phyloP scores from a whole-genome alignment of 768 basidiomycete species.

The Hericium coralloides region DNA sequence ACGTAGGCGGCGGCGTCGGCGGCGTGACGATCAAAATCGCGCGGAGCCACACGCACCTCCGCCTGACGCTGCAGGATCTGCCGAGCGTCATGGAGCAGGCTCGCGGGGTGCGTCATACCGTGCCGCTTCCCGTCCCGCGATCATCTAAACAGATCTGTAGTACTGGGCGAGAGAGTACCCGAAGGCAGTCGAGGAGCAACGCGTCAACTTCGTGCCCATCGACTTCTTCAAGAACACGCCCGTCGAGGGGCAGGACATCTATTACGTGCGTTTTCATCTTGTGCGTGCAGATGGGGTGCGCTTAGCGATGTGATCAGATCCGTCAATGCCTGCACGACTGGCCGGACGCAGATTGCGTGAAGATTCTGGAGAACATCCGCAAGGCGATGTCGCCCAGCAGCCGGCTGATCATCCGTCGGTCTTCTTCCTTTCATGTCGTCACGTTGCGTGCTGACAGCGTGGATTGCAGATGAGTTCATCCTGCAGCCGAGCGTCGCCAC shows the following conservation, averaged over 20 bases:
- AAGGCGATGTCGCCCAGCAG: conserved; percentile 27
- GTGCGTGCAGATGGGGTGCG: not conserved
- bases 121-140: not conserved
- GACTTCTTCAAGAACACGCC: conserved; percentile 33
- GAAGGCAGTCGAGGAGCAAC: conserved; percentile 25
- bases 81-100: conserved; percentile 24
- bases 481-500: conserved; percentile 13
- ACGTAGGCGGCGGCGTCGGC: conserved; percentile 26
- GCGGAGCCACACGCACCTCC: conserved; percentile 18
- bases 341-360: conserved; percentile 27
- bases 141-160: not conserved
- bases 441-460: not conserved
- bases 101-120: conserved; percentile 8
- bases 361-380: conserved; percentile 28
- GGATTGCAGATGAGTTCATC: conserved; percentile 27
- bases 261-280: conserved; percentile 25
- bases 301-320: conserved; percentile 17
- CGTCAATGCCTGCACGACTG: conserved; percentile 34
- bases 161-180: conserved; percentile 27
- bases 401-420: conserved; percentile 30
- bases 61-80: conserved; percentile 23
- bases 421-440: not conserved
- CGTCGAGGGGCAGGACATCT: conserved; percentile 27
- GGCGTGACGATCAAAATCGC: conserved; percentile 19
- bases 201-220: conserved; percentile 28